Base-by-base conservation (phyloP, 2,329 filamentous ascomycete genomes). In the Bipolaris sorokiniana region DNA sequence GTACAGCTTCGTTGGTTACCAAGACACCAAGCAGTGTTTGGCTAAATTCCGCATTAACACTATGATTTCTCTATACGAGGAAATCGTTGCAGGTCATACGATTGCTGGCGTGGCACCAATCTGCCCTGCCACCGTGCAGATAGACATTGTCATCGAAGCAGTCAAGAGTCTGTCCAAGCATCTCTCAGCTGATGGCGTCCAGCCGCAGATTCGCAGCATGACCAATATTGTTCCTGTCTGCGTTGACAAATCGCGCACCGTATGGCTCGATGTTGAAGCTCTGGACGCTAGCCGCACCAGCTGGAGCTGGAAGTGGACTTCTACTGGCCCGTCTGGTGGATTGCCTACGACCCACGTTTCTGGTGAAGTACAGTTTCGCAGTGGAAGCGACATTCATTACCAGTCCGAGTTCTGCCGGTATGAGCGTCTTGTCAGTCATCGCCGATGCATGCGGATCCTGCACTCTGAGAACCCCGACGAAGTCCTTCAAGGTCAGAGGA, bases 11-110 rank as follows among this genome's bases (percentile, higher is more conserved):
- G 11, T 50, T 1, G 40, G 53, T 16, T 63, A 56, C 45, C 51
- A 61, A 22, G 51, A 62, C 22, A 54, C 41, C 3, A 49, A 50
- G 1, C 61, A 60, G 16, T 47, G 44, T 5, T 48, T 47, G 3
- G 72, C 74, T 0, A 67, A 73, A 0, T 83, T 83, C 72, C 71
- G 71, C 0, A 69, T 83, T 66, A 79, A 81, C 58, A 80, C 78
- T 0, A 53, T 36, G 3, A 68, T 59, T 0, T 51, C 71, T 0
- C 65, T 75, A 33, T 84, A 77, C 59, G 46, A 76, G 20, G 28
- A 60, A 0, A 54, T 77, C 3, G 46, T 82, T 0, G 52, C 64
- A 0, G 75, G 74, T 7, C 80, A 84, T 55, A 40, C 78, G 2
- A 77, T 81, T 41, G 76, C 73, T 55, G 74, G 31, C 76, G 40